Evolutionary conservation across 2,329 filamentous ascomycete genomes (phyloP).

Genomic region (Blastomyces emzantsi): DNA sequence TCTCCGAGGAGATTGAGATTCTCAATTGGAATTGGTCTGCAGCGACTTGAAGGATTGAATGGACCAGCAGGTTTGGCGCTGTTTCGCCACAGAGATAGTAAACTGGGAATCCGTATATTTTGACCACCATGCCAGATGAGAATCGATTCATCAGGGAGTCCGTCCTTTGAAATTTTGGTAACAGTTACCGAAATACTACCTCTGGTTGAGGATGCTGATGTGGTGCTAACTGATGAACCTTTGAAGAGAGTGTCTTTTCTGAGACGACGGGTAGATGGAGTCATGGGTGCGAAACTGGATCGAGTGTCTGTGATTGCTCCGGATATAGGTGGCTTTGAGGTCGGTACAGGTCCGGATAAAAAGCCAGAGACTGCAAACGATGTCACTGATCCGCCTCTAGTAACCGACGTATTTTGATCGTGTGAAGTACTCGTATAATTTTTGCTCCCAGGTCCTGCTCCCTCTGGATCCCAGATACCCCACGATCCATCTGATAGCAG

Average conservation of each 20-base stretch:
- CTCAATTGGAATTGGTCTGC: slow-evolving; percentile 31
- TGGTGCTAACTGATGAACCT: slow-evolving; percentile 25
- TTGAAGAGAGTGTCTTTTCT: slow-evolving; percentile 39
- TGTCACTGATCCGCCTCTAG: slow-evolving; percentile 34
- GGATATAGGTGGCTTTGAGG: slow-evolving; percentile 20
- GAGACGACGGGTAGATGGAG: slow-evolving; percentile 40
- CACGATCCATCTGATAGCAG: slow-evolving; percentile 41
- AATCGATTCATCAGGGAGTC: slow-evolving; percentile 36
- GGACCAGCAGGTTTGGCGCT: slow-evolving; percentile 31
- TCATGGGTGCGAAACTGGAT: slow-evolving; percentile 38
- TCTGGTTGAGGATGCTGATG: slow-evolving; percentile 24
- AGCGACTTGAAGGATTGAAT: slow-evolving; percentile 32
- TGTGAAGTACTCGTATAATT: slow-evolving; percentile 30
- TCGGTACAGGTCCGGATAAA: slow-evolving; percentile 24
- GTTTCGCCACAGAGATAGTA: slow-evolving; percentile 38
- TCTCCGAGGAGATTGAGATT: slow-evolving; percentile 35
- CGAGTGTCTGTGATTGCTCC: slow-evolving; percentile 24
- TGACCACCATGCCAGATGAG: slow-evolving; percentile 36
- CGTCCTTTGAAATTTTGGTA: slow-evolving; percentile 28
- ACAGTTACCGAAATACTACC: slow-evolving; percentile 37
- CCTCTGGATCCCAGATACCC: slow-evolving; percentile 44
- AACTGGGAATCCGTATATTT: slow-evolving; percentile 36
- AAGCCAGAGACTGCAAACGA: slow-evolving; percentile 36
- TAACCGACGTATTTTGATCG: slow-evolving; percentile 31
- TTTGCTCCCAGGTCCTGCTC: slow-evolving; percentile 31